A percentile compares a stretch with the other conserved stretches of the same genome.
phyloP scores from a whole-genome alignment of 2,329 filamentous ascomycete genomes.

The Neurospora crassa region DNA sequence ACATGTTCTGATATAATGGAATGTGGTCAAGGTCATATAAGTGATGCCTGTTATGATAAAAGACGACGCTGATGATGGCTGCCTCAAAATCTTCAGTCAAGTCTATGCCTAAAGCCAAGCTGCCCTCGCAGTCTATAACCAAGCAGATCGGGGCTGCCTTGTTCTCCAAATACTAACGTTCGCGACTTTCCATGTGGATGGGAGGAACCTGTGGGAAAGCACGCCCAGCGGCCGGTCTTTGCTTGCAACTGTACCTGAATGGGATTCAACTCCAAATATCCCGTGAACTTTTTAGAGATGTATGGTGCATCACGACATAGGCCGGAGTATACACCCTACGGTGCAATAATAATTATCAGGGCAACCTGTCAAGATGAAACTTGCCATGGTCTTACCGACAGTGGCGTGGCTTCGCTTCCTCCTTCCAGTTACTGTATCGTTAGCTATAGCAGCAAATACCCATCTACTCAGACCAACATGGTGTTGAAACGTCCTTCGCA shows the following conservation, averaged over 20 bases:
- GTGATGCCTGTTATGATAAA: background rate
- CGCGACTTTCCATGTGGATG: background rate
- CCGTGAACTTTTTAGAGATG: background rate
- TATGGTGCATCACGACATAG: background rate
- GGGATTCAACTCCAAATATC: background rate
- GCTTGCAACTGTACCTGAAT: background rate
- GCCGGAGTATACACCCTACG: background rate
- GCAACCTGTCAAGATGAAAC: background rate
- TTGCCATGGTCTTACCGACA: background rate
- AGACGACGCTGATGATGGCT: background rate
- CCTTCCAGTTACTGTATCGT: background rate
- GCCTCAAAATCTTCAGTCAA: background rate
- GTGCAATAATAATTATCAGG: background rate
- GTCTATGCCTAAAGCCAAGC: background rate
- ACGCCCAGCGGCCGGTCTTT: background rate
- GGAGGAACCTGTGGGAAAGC: background rate
- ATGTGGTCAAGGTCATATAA: background rate
- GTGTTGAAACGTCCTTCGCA: background rate
- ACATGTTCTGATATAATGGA: background rate
- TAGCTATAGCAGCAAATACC: background rate
- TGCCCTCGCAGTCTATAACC: background rate
- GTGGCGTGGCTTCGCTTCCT: background rate
- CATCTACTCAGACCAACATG: background rate
- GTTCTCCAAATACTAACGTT: background rate
- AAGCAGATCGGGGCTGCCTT: background rate